phyloP scores from a whole-genome alignment of 768 basidiomycete genomes.

The Clavaria fumosa region DNA sequence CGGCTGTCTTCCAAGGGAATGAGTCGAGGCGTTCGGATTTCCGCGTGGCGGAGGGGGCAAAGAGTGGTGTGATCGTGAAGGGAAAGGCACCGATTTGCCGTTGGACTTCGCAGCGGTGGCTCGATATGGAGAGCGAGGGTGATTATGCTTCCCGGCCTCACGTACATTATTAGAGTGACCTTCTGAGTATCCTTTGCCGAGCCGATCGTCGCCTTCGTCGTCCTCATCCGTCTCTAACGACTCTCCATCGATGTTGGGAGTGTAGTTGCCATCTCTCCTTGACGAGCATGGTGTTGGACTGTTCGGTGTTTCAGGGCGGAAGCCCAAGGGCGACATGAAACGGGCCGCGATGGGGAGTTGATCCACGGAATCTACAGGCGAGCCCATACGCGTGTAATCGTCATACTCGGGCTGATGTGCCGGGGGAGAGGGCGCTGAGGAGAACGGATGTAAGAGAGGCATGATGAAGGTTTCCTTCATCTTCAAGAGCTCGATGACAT shows the following conservation, averaged over 20 bases:
- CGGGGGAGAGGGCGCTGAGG: conserved; percentile 35
- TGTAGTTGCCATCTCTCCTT: conserved; percentile 30
- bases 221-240: conserved; percentile 57
- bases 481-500: conserved; percentile 77
- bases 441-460: conserved; percentile 75
- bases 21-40: conserved; percentile 46
- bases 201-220: conserved; percentile 42
- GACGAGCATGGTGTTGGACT: conserved; percentile 16
- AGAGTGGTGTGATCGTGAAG: conserved; percentile 66
- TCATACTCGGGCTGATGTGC: conserved; percentile 53
- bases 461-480: conserved; percentile 92
- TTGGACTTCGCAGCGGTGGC: conserved; percentile 26
- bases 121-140: conserved; percentile 69
- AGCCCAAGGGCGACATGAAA: conserved; percentile 67
- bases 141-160: conserved; percentile 37
- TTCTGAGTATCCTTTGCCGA: conserved; percentile 29
- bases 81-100: conserved; percentile 48
- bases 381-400: conserved; percentile 46
- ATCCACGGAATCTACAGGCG: conserved; percentile 57
- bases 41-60: conserved; percentile 49
- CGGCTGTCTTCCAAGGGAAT: conserved; percentile 53
- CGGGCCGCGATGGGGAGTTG: conserved; percentile 80
- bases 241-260: conserved; percentile 57
- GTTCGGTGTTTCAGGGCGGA: conserved; percentile 16
- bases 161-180: no score